These are phyloP conservation scores for Thermothielavioides terrestris DNA, from an alignment of 495 filamentous ascomycete genomes.

Conservation along the genomic window DNA sequence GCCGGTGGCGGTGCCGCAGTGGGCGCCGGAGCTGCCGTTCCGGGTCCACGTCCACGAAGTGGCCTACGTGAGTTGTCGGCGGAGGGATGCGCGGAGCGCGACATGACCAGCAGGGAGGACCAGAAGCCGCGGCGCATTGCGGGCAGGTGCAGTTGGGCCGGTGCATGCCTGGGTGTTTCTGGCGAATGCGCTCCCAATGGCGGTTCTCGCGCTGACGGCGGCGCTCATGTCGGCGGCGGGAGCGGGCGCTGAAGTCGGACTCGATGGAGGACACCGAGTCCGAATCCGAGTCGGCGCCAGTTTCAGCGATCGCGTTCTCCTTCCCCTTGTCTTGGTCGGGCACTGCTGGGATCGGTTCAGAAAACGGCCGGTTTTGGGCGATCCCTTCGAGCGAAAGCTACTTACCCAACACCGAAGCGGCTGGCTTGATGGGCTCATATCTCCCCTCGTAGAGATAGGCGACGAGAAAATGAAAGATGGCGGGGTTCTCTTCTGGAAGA, in stretches of 20 bases:
- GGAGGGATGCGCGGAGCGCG: constrained; percentile 32
- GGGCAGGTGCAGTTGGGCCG: constrained; percentile 36
- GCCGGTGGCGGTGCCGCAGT: constrained; percentile 10
- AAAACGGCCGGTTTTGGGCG: not conserved
- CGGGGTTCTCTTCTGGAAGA: constrained; percentile 41
- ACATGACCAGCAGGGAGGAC: constrained; percentile 39
- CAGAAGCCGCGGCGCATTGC: constrained; percentile 25
- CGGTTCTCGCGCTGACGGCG: constrained; percentile 29
- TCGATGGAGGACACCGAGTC: constrained; percentile 11
- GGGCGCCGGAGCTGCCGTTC: constrained; percentile 9
- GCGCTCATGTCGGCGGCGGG: constrained; percentile 27
- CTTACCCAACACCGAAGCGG: constrained; percentile 30
- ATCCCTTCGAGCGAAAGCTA: no score
- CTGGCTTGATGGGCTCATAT: constrained; percentile 37
- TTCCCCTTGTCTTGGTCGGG: constrained; percentile 34
- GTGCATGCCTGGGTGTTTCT: constrained; percentile 35
- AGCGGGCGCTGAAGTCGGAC: constrained; percentile 30
- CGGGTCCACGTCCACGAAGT: constrained; percentile 9
- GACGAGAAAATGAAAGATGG: constrained; percentile 41
- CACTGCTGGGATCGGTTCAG: constrained; percentile 12
- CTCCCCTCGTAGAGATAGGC: constrained; percentile 42
- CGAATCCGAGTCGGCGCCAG: constrained; percentile 26
- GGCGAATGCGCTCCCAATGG: constrained; percentile 29
- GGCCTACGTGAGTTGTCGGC: constrained; percentile 16
- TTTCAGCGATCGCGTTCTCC: constrained; percentile 16